Evolutionary conservation across 164 flowering plant genomes (phyloP).

Genomic region (Magnolia sinica): DNA sequence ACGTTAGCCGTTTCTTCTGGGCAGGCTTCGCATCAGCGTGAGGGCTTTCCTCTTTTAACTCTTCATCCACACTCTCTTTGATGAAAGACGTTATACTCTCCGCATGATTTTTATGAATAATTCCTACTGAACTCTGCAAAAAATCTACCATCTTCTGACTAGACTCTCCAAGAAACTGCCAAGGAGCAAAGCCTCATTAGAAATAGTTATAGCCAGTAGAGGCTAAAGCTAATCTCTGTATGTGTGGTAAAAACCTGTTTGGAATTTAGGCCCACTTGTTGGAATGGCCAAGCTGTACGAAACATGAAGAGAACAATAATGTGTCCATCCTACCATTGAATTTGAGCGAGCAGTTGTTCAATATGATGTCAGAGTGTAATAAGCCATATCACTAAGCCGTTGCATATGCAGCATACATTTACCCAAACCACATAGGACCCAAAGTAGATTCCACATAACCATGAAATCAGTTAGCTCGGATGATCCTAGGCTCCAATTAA

Average conservation of each 20-base stretch:
- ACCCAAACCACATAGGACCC: no score
- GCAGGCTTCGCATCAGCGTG: constrained; percentile 35
- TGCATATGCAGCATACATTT: no score
- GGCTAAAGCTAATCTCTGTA: not conserved
- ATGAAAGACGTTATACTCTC: constrained; percentile 89
- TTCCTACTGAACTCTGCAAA: constrained; percentile 84
- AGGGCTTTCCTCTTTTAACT: constrained; percentile 53
- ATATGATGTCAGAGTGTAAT: not conserved
- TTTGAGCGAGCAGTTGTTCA: not conserved
- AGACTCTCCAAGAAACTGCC: constrained; percentile 82
- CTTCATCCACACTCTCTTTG: constrained; percentile 82
- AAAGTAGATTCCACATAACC: no score
- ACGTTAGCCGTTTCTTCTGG: constrained; percentile 63
- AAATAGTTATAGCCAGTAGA: not conserved
- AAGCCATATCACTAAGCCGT: not conserved
- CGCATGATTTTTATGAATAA: constrained; percentile 87
- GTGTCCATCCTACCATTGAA: not conserved
- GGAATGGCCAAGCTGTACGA: not conserved
- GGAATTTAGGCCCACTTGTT: not conserved
- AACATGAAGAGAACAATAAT: not conserved
- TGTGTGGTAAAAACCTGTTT: not conserved
- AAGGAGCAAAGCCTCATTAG: constrained; percentile 6
- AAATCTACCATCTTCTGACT: constrained; percentile 85
- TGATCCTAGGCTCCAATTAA: not conserved
- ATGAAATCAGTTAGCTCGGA: not conserved